Evolutionary conservation across 441 rosid genomes (phyloP), one percentile per base, ranked within the genome.

Genomic region (Iberis amara): DNA sequence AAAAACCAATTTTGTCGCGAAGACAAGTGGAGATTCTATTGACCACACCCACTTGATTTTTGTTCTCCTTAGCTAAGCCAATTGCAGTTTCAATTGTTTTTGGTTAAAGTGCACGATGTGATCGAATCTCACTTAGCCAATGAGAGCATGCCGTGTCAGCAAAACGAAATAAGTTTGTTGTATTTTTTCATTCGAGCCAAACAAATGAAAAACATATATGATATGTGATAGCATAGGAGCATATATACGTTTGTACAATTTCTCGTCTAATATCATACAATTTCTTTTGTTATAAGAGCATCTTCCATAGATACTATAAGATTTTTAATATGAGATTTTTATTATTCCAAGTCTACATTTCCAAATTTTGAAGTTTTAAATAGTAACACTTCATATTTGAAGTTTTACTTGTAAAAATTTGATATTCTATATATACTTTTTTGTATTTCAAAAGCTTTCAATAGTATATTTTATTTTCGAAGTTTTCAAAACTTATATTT

Each of bases 1-100:
- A 57, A 57, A 44, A 65, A 44, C 49, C 24, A 40, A 31, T 30
- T 31, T 57, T 57, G 54, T 57, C 69, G 36, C 30, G 27, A 5
- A 36, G 57, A 65, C 69, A 58, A 57, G 69, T 65, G 69, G 69
- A 57, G 50, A 58, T 65, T 58, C 69, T 52, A 52, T 57, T 45
- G 69, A 65, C 69, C 69, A 57, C 47, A 65, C 49, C 59, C 55
- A 57, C 64, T 58, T 45, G 57, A 43, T 21, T 32, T 42, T 12
- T 43, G 8, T 12, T 49, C 42, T 38, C 14, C 41, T 30, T 3
- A 5, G 11, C n/a, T 44, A 27, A 27, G 40, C 63, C 59, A 65
- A 15, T 21, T 42, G 64, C 48, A 33, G 35, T 44, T 44, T 56
- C 18, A 38, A 47, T 31, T 26, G 36, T 12, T 35, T 21, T 32